Percentiles rank a stretch among this genome's conserved stretches.
phyloP scores from a whole-genome alignment of 257 asterid species.

The Ocimum tenuiflorum region DNA sequence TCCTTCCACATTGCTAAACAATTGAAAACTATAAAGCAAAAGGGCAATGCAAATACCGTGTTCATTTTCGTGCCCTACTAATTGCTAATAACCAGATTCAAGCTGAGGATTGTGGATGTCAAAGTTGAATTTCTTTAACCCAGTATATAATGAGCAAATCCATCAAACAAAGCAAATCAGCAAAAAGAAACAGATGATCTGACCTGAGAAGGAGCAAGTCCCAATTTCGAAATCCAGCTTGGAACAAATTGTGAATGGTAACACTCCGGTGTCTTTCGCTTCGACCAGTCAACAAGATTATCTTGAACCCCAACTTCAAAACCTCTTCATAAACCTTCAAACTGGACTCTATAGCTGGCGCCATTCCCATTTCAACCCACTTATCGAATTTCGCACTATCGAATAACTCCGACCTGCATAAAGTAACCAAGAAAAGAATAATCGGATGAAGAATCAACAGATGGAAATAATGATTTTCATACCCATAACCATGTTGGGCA shows the following conservation, averaged over 20 bases:
- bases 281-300: slow-evolving; percentile 64
- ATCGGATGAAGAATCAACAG: neutral
- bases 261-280: slow-evolving; percentile 49
- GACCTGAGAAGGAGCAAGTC: slow-evolving; percentile 74
- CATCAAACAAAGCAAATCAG: neutral
- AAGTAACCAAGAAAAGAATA: neutral
- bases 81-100: neutral
- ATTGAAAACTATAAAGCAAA: neutral
- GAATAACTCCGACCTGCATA: slow-evolving; percentile 61
- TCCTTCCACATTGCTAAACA: neutral
- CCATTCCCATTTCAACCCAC: slow-evolving; percentile 77
- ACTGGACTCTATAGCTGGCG: slow-evolving; percentile 50
- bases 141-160: neutral
- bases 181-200: neutral
- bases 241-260: slow-evolving; percentile 56
- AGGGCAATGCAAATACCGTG: neutral
- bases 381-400: slow-evolving; percentile 48
- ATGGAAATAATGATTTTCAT: neutral
- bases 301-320: slow-evolving; percentile 49
- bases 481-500: slow-evolving; percentile 69
- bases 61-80: neutral
- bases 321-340: slow-evolving; percentile 66
- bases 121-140: no score
- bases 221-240: slow-evolving; percentile 63
- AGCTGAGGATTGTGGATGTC: neutral